Evolutionary conservation across 768 basidiomycete genomes (phyloP).

Genomic region (Amanita exitialis): DNA sequence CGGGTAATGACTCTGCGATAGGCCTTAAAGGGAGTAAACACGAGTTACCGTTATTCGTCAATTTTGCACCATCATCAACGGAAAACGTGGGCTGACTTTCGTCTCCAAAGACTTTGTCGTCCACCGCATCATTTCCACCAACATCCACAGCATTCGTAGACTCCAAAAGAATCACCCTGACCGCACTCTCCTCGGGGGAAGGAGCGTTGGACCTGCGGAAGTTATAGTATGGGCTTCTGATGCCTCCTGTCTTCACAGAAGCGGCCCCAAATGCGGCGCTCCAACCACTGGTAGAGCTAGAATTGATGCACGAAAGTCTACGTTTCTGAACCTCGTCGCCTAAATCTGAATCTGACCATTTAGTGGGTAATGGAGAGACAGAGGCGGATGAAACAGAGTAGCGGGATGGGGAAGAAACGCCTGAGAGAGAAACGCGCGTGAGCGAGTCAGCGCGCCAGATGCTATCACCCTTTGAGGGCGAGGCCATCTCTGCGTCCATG

Average conservation of each 20-base stretch:
- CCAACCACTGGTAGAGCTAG: not conserved
- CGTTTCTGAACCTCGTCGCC: not conserved
- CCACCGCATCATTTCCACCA: not conserved
- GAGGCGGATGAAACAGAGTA: constrained; percentile 2
- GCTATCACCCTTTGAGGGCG: not conserved
- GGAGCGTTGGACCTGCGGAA: constrained; percentile 4
- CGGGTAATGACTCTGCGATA: not conserved
- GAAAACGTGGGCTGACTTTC: constrained; percentile 8
- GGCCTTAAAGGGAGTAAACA: constrained; percentile 5
- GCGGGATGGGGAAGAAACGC: constrained; percentile 4
- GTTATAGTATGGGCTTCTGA: constrained; percentile 5
- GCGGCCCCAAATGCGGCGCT: not conserved
- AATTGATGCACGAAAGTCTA: not conserved
- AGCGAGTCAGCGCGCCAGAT: not conserved
- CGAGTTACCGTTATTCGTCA: constrained; percentile 2
- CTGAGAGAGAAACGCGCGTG: not conserved
- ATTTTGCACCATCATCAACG: constrained; percentile 6
- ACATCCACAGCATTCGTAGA: not conserved
- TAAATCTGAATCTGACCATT: constrained; percentile 5
- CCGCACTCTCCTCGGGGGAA: constrained; percentile 4
- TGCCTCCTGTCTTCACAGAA: constrained; percentile 5
- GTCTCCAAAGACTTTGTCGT: not conserved
- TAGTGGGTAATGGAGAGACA: not conserved
- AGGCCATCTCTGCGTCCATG: constrained; percentile 5
- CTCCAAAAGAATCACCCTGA: not conserved